These are phyloP conservation scores for Diplocarpon rosae DNA, from an alignment of 2,329 filamentous ascomycete species.

Conservation along the genomic window DNA sequence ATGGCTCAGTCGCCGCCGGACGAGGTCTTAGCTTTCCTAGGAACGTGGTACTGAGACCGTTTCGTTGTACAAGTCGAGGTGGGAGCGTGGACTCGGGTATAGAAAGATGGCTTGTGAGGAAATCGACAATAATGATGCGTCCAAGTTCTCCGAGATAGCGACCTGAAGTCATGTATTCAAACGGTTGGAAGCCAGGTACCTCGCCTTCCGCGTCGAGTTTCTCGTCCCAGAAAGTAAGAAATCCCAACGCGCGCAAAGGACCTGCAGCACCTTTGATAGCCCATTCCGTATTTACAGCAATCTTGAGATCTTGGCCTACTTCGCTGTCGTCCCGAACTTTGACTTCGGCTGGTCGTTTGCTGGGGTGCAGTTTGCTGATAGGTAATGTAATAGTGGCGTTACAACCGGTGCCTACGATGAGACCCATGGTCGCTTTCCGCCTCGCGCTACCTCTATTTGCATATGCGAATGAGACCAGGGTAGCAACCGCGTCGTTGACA, in stretches of 20 bases:
- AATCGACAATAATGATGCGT: slow-evolving; percentile 67
- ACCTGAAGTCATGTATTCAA: slow-evolving; percentile 96
- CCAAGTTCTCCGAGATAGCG: slow-evolving; percentile 85
- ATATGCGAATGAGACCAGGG: slow-evolving; percentile 67
- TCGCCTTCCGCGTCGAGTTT: slow-evolving; percentile 56
- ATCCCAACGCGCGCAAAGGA: slow-evolving; percentile 48
- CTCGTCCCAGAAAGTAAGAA: slow-evolving; percentile 63
- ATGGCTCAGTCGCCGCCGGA: slow-evolving; percentile 24
- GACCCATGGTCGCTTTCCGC: slow-evolving; percentile 62
- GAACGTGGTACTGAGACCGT: slow-evolving; percentile 55
- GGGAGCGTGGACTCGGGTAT: slow-evolving; percentile 15
- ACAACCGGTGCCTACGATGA: slow-evolving; percentile 72
- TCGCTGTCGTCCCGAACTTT: slow-evolving; percentile 35
- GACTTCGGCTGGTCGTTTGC: slow-evolving; percentile 45
- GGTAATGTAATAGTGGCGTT: slow-evolving; percentile 71
- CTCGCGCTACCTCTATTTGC: slow-evolving; percentile 48
- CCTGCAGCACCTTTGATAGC: slow-evolving; percentile 66
- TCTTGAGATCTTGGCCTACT: slow-evolving; percentile 42
- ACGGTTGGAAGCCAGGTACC: slow-evolving; percentile 77
- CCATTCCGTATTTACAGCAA: slow-evolving; percentile 78
- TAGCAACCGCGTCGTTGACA: slow-evolving; percentile 72
- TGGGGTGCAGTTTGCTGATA: slow-evolving; percentile 47
- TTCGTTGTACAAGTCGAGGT: slow-evolving; percentile 9
- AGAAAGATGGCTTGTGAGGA: slow-evolving; percentile 49
- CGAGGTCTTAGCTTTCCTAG: slow-evolving; percentile 57